These are phyloP conservation scores for Lentinula novae-zelandiae DNA, from an alignment of 1,284 basidiomycete species.

Conservation along the genomic window DNA sequence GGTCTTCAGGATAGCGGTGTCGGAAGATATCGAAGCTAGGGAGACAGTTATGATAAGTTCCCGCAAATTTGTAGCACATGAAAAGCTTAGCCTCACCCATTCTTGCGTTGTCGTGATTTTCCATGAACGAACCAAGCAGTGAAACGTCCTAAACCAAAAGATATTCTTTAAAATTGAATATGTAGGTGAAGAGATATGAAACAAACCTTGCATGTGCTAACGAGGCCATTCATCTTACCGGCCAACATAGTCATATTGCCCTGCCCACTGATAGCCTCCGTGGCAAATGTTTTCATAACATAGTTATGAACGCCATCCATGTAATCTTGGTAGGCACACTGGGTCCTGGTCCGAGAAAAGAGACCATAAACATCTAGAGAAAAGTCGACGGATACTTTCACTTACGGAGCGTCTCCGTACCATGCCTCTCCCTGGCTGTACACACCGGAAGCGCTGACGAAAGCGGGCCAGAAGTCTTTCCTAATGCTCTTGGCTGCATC, in stretches of 20 bases:
- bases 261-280: constrained; percentile 43
- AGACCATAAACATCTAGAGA: neutral
- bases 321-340: constrained; percentile 13
- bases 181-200: constrained; percentile 54
- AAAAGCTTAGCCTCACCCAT: constrained; percentile 40
- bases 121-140: constrained; percentile 68
- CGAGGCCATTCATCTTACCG: neutral
- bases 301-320: constrained; percentile 64
- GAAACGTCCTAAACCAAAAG: constrained; percentile 33
- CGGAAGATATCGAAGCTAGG: neutral
- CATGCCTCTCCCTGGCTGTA: constrained; percentile 66
- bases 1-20: neutral
- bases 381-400: constrained; percentile 31
- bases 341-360: neutral
- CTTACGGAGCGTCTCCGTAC: constrained; percentile 30
- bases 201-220: constrained; percentile 28
- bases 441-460: constrained; percentile 61
- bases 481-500: constrained; percentile 64
- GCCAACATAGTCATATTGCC: neutral
- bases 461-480: constrained; percentile 59
- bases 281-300: constrained; percentile 62
- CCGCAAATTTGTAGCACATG: constrained; percentile 31
- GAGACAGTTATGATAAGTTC: neutral
- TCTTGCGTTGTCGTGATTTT: constrained; percentile 77
- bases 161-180: constrained; percentile 38